Evolutionary conservation across 2,329 filamentous ascomycete genomes (phyloP), one percentile per base, ranked within the genome.

Genomic region (Furcasterigmium furcatum): DNA sequence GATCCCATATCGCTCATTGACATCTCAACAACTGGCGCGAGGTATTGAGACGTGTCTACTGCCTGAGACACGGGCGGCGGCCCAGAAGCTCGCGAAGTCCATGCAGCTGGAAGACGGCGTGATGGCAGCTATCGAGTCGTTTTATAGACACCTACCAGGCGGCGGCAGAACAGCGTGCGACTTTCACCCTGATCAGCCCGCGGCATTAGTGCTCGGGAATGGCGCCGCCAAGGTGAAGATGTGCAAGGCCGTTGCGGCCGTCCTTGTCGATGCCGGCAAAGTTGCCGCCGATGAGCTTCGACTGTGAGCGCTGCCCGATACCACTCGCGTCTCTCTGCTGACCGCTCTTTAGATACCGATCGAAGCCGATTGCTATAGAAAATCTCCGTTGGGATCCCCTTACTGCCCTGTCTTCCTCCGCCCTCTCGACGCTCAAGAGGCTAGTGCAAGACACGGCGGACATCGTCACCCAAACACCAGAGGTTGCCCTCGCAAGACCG

Each of bases 321-420:
- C 3, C 14, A 32, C 8, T 13, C 30, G 13, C 25, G 16, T 6
- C 10, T 20, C 4, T 20, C 5, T 4, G 8, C 18, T 19, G 34
- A 36, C 34, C 34, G 8, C 30, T n/a, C 7, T 8, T 2, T 9
- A 32, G 30, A 41, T 25, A 41, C 18, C 24, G 39, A 27, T 5
- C 43, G 19, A 51, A 49, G 20, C 49, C 46, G 9, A 46, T 43
- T 24, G 44, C 43, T 9, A 49, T 49, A 12, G 49, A 51, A 19
- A 51, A 46, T 41, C 38, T 49, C 4, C 43, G 46, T 35, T 51
- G 49, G 49, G 44, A 51, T 14, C 52, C 51, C 20, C 12, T 54
- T 4, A 54, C 52, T 1, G 51, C 52, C 9, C 10, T 53, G 5
- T 52, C 51, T 2, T 40, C 52, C 3, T 49, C 51, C 13, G 50